A percentile compares a stretch with the other conserved stretches of the same genome.
Conservation (phyloP, 345 rosid species). For the Eucalyptus sp. region DNA sequence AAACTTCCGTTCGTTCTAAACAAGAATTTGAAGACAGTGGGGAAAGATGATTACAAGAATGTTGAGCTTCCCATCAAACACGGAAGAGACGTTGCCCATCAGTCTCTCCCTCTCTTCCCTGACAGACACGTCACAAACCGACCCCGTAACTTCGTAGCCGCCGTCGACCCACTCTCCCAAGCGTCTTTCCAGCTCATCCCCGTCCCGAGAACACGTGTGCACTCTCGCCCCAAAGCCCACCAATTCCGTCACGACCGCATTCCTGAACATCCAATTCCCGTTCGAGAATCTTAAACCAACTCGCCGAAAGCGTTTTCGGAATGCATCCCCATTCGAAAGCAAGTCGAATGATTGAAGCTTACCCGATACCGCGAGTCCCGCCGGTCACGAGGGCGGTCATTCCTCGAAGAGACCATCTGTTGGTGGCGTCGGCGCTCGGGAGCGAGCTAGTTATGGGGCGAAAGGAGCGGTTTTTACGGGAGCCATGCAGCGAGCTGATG, state of each 20-base stretch:
- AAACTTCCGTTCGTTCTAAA: neutral
- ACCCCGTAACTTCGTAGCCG: conserved; percentile 39
- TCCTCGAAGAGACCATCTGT: conserved; percentile 44
- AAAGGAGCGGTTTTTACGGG: neutral
- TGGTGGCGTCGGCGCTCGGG: neutral
- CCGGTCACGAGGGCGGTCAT: conserved; percentile 50
- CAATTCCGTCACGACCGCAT: conserved; percentile 68
- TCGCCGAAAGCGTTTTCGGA: neutral
- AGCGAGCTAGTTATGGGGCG: neutral
- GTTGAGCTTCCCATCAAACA: conserved; percentile 42
- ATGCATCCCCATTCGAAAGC: neutral
- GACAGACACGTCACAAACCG: conserved; percentile 43
- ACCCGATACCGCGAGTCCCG: conserved; percentile 76
- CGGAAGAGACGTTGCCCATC: conserved; percentile 24
- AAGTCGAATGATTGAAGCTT: neutral
- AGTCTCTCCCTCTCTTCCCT: conserved; percentile 27
- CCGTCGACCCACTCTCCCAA: conserved; percentile 32
- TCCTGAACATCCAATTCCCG: conserved; percentile 23
- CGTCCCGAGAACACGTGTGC: conserved; percentile 59
- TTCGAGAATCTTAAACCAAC: neutral
- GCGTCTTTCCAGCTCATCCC: conserved; percentile 26
- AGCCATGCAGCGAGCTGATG: neutral
- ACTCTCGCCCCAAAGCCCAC: conserved; percentile 58
- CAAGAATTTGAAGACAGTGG: neutral
- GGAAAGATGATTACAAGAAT: conserved; percentile 31